Conservation (phyloP, 495 filamentous ascomycete species). For the Penicillium malachiteum region DNA sequence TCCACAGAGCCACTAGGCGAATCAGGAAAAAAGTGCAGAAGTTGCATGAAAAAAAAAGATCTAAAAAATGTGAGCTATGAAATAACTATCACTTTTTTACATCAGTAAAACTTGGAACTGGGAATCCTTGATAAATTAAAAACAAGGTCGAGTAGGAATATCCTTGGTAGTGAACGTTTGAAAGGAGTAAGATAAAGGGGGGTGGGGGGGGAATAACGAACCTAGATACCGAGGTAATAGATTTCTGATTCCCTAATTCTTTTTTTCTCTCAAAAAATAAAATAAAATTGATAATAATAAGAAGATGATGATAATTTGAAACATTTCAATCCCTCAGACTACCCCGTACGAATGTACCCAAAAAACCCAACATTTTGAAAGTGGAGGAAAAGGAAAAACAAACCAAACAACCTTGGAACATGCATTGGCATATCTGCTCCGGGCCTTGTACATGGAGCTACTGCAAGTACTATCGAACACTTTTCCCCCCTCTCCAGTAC, state of each 20-base stretch:
- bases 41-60: background rate
- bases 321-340: background rate
- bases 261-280: too few relatives aligned
- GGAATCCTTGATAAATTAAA: too few relatives aligned
- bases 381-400: background rate
- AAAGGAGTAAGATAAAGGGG: too few relatives aligned
- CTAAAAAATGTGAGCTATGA: background rate
- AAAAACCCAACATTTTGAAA: background rate
- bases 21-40: background rate
- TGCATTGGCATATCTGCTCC: conserved; percentile 10
- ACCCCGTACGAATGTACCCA: too few relatives aligned
- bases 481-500: conserved; percentile 1
- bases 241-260: too few relatives aligned
- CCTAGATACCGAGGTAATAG: too few relatives aligned
- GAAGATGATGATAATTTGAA: background rate
- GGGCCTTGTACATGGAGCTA: conserved; percentile 26
- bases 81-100: too few relatives aligned
- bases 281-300: too few relatives aligned
- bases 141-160: too few relatives aligned
- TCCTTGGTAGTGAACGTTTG: too few relatives aligned
- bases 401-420: background rate
- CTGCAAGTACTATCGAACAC: conserved; percentile 25
- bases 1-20: background rate
- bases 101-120: too few relatives aligned
- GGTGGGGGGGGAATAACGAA: too few relatives aligned